Evolutionary conservation across 441 rosid species (phyloP).

Genomic region (Pelargonium fulgidum): DNA sequence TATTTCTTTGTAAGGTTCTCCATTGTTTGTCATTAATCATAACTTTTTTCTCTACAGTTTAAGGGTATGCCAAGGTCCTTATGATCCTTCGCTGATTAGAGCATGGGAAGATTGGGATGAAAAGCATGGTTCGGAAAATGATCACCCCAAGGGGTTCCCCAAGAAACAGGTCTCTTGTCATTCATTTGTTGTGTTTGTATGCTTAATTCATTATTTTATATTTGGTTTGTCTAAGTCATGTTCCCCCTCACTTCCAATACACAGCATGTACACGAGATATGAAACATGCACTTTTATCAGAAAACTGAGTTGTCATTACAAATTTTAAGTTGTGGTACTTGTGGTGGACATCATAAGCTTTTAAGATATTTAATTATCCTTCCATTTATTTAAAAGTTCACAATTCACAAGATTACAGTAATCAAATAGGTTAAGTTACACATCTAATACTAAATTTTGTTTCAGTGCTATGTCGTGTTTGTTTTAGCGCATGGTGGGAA

Average conservation of each 20-base stretch:
- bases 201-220: not conserved
- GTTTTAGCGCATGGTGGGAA: slow-evolving; percentile 90
- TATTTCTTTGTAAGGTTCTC: not conserved
- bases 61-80: slow-evolving; percentile 78
- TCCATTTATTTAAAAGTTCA: not conserved
- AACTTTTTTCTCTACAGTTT: slow-evolving; percentile 40
- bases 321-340: not conserved
- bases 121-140: slow-evolving; percentile 71
- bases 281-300: not conserved
- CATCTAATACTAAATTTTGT: slow-evolving; percentile 20
- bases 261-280: not conserved
- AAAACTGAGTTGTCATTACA: not conserved
- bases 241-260: not conserved
- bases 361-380: not conserved
- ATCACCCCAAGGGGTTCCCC: slow-evolving; percentile 74
- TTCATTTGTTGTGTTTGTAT: slow-evolving; percentile 11
- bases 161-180: slow-evolving; percentile 59
- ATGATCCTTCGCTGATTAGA: slow-evolving; percentile 54
- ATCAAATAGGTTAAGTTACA: not conserved
- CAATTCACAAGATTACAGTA: not conserved
- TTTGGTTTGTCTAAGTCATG: not conserved
- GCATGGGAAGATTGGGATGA: slow-evolving; percentile 99
- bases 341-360: not conserved
- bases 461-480: slow-evolving; percentile 77
- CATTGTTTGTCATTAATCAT: not conserved